Base-by-base conservation (phyloP, 257 asterid species). In the Capsicum baccatum region DNA sequence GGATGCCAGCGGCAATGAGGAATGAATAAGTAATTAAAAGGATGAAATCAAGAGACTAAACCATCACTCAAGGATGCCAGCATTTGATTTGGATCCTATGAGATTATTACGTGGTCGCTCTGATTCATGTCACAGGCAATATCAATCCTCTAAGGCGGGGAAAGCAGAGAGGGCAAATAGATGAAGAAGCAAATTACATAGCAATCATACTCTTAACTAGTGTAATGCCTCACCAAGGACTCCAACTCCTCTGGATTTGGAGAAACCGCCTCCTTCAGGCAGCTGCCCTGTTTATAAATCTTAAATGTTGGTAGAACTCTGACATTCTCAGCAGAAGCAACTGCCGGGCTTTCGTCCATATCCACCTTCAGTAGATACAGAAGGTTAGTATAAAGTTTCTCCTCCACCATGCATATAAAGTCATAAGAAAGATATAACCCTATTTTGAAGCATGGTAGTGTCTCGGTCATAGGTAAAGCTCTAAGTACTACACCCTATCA, bases 201-300 rank as follows among this genome's bases (percentile, higher is more conserved):
- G 21, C 6, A 39, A 15, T 37, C 19, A 58, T 55, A 10, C 16
- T 56, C 80, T 62, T 82, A 82, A 15, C 63, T 33, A 52, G 76
- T 15, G 68, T 73, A 85, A 82, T 85, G 88, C 63, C 88, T 85
- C 67, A 85, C 85, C 67, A 92, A 91, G 44, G 94, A 85, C 90
- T 93, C 96, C 86, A 93, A 81, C 74, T 86, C 92, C 90, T 93
- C 94, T 7, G 90, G 92, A 56, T 90, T 92, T 1, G 97, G 96
- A 85, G 90, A 90, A 68, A 92, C 79, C 93, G 92, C 88, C 87
- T 93, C 96, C 90, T 91, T 91, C 83, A 92, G 89, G 44, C 94
- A 91, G 81, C 9, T 86, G 9, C 96, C 93, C 42, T 87, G 89
- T 81, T 79, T 86, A 93, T 91, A 93, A 58, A 93, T 88, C 90